Conservation (phyloP, 768 basidiomycete genomes). For the Boletus pseudo-olivaceus region DNA sequence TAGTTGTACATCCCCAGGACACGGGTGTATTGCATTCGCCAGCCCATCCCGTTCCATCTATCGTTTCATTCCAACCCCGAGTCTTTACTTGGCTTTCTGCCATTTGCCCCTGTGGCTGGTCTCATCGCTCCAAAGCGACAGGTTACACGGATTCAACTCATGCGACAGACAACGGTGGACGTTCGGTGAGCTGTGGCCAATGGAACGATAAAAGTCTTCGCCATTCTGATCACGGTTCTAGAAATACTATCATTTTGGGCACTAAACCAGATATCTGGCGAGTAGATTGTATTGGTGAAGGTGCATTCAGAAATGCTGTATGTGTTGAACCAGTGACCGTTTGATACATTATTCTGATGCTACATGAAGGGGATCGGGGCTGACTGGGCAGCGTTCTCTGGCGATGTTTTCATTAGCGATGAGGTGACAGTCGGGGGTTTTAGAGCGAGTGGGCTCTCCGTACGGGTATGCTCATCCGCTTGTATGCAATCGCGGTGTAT, state of each 20-base stretch:
- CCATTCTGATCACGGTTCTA: conserved; percentile 20
- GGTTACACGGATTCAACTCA: conserved; percentile 53
- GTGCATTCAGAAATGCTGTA: conserved; percentile 55
- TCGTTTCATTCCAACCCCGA: conserved; percentile 52
- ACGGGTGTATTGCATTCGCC: conserved; percentile 53
- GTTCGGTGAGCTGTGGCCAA: conserved; percentile 38
- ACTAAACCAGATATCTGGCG: conserved; percentile 74
- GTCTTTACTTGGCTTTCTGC: conserved; percentile 59
- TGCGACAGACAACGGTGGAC: conserved; percentile 68
- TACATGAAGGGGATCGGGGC: conserved; percentile 53
- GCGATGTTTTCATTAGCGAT: conserved; percentile 53
- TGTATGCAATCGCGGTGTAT: not conserved
- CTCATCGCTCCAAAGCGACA: conserved; percentile 27
- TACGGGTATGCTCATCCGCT: conserved; percentile 45
- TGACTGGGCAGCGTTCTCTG: conserved; percentile 59
- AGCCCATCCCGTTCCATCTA: conserved; percentile 67
- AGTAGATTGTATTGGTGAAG: conserved; percentile 61
- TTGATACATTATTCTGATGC: conserved; percentile 2
- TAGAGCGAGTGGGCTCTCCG: conserved; percentile 57
- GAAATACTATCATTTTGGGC: conserved; percentile 44
- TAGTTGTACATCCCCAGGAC: conserved; percentile 56
- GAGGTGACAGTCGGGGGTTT: conserved; percentile 58
- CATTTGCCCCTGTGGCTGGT: conserved; percentile 48
- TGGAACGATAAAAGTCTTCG: not conserved
- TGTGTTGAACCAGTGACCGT: conserved; percentile 19